Evolutionary conservation across 164 flowering plant genomes (phyloP), one percentile per base, ranked within the genome.

Genomic region (Liriodendron chinense): DNA sequence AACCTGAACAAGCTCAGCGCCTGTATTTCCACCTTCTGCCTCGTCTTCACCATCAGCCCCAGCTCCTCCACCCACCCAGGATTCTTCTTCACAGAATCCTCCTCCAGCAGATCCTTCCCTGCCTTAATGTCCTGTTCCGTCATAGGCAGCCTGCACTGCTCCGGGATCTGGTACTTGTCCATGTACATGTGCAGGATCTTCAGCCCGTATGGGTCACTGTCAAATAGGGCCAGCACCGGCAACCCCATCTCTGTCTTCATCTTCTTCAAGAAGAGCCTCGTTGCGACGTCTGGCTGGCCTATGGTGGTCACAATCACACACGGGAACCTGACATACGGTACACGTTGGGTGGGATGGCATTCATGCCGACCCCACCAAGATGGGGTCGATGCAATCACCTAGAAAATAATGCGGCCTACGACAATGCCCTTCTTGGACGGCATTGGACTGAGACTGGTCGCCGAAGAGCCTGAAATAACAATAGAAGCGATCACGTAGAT

Each of bases 61-160:
- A 91, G 75, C 83, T 93, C 97, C 84, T 90, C 92, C 26, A 95
- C 96, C 99, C 99, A 95, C 22, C 93, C 94, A 0, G 93, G 92
- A 81, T 95, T 95, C 87, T 93, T 95, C 94, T 93, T 93, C 85
- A 95, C 97, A 81, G 93, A 95, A 81, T 95, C 99, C 85, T 95
- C 98, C 88, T 93, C 98, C 86, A 93, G 73, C 92, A 95, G 20
- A 78, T 93, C 98, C 87, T 89, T 93, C 74, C 99, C 99, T 0
- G 97, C 89, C 87, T 95, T 93, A 69, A 95, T 88, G 89, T 95
- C 99, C 87, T 91, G 93, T 84, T 95, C 98, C 0, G 92, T 91
- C 98, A 95, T 95, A 14, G 96, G 97, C 86, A 95, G 80, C 84
- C 96, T 84, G 77, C 98, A 95, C 72, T 95, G 97, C 78, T 93